Base-by-base conservation (phyloP, 2,329 filamentous ascomycete genomes). In the Alternaria atra region DNA sequence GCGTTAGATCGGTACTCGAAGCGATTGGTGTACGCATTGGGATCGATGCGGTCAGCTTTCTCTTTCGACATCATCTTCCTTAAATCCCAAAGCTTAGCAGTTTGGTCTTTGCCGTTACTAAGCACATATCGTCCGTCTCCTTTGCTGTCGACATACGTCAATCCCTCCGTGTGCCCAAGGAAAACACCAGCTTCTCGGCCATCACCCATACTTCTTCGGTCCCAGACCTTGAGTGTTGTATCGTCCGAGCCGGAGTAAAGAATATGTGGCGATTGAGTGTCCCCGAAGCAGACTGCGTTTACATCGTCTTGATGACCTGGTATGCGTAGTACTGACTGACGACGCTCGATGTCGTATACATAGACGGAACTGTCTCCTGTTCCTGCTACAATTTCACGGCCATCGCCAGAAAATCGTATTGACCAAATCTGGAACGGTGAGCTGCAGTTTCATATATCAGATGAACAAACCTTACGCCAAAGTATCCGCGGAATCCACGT, bases 231-330 rank as follows among this genome's bases (percentile, higher is more conserved):
- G 71, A 98, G 87, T 0, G 93, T 96, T 2, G 91, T 90, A 74
- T 99, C 95, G 74, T 99, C 95, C 0, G 93, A 97, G 20, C 95
- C 95, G 0, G 94, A 97, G 80, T 97, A 98, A 3, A 99, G 84
- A 62, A 98, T 94, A 75, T 99, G 94, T 1, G 95, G 94, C 0
- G 92, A 96, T 30, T 87, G 86, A 62, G 89, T 89, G 79, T 98
- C 94, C 1, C 93, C 95, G 73, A 97, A 98, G 78, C 94, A 97
- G 1, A 99, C 95, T 5, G 95, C 95, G 71, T 98, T 99, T 55
- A 98, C 94, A 76, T 99, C 93, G 69, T 96, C 88, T 5, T 87
- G 82, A 73, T 99, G 95, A 0, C 93, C 94, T 15, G 84, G 83
- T 27, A 97, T 87, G 48, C 89, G 86, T 56, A 97, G 87, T 32